A percentile compares a stretch with the other conserved stretches of the same genome.
These are phyloP conservation scores for Hygrophoropsis aurantiaca DNA, from an alignment of 768 basidiomycete species.

Conservation along the genomic window DNA sequence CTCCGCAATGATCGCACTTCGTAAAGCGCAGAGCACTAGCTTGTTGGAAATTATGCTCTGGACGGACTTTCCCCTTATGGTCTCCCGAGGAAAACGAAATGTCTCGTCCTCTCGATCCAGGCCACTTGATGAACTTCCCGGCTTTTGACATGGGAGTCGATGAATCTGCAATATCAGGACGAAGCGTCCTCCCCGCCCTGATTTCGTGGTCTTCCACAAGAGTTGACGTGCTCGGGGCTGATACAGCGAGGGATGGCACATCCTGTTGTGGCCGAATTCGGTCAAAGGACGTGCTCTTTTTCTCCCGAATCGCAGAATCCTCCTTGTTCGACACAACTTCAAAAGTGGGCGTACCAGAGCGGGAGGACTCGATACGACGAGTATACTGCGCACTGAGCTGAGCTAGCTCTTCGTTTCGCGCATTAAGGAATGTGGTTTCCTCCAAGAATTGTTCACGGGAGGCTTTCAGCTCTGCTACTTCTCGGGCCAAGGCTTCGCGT, in stretches of 20 bases:
- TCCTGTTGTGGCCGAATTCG: constrained; percentile 16
- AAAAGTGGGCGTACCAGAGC: constrained; percentile 12
- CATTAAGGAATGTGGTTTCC: constrained; percentile 88
- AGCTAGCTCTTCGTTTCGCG: constrained; percentile 89
- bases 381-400: constrained; percentile 83
- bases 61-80: constrained; percentile 38
- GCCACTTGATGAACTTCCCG: constrained; percentile 70
- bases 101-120: constrained; percentile 56
- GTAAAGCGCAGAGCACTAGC: constrained; percentile 85
- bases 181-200: constrained; percentile 27
- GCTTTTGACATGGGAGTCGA: constrained; percentile 51
- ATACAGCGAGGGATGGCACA: constrained; percentile 12
- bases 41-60: constrained; percentile 87
- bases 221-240: constrained; percentile 17
- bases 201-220: constrained; percentile 27
- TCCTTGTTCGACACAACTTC: constrained; percentile 9
- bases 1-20: constrained; percentile 92
- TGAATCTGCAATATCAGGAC: constrained; percentile 36
- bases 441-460: constrained; percentile 86
- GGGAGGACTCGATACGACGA: constrained; percentile 64
- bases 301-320: constrained; percentile 15
- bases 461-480: constrained; percentile 84
- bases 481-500: constrained; percentile 74
- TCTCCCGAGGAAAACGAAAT: constrained; percentile 32
- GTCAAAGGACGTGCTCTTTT: constrained; percentile 31